Evolutionary conservation across 2,329 filamentous ascomycete species (phyloP).

Genomic region (Verticillium isaacii): DNA sequence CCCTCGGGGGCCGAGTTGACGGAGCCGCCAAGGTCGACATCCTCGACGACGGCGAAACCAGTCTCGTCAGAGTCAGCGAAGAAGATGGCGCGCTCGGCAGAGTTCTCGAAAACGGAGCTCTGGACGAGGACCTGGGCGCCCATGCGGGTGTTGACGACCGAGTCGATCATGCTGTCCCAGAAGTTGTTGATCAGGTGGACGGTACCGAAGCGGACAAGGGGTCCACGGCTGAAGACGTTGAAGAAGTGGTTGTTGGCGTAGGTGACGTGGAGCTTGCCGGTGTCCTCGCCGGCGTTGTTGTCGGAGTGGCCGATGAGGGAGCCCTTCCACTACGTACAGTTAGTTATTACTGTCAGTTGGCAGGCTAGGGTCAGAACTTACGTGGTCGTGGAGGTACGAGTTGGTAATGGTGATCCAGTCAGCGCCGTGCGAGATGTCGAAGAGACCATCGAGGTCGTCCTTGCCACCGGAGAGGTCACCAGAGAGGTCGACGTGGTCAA

Average conservation of each 20-base stretch:
- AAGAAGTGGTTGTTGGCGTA: conserved; percentile 57
- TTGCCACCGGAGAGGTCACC: conserved; percentile 30
- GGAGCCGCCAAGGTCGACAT: conserved; percentile 34
- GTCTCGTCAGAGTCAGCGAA: conserved; percentile 30
- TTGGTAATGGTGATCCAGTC: conserved; percentile 38
- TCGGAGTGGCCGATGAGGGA: conserved; percentile 59
- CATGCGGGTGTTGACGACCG: conserved; percentile 49
- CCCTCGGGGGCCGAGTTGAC: conserved; percentile 41
- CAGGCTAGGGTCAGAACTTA: not conserved
- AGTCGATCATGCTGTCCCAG: conserved; percentile 35
- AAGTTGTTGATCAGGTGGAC: conserved; percentile 43
- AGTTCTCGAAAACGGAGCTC: conserved; percentile 41
- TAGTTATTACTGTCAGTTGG: not conserved
- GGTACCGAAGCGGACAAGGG: conserved; percentile 58
- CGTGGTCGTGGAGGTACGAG: conserved; percentile 37
- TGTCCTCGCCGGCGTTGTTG: conserved; percentile 52
- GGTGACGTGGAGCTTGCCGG: conserved; percentile 52
- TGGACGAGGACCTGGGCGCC: conserved; percentile 50
- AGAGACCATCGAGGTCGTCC: conserved; percentile 37
- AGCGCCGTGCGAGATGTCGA: conserved; percentile 38
- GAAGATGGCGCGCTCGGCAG: conserved; percentile 25
- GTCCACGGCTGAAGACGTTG: conserved; percentile 56
- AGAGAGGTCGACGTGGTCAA: conserved; percentile 38
- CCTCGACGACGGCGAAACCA: conserved; percentile 31
- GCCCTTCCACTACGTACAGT: conserved; percentile 41